These are phyloP conservation scores for Diacronema lutheri DNA, from an alignment of 78 protist genomes.

Conservation along the genomic window DNA sequence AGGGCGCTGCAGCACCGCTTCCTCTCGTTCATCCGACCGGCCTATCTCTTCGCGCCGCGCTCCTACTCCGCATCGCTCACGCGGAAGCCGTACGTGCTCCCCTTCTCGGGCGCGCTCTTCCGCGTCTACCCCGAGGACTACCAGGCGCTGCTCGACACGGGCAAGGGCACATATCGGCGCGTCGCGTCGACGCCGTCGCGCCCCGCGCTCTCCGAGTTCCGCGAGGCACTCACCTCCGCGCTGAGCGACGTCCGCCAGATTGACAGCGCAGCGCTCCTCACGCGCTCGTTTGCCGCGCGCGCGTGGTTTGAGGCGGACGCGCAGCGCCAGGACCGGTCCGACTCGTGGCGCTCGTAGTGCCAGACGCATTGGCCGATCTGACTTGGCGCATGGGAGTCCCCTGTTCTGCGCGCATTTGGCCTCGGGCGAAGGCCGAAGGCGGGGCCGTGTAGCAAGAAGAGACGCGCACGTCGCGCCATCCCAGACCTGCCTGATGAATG, in stretches of 20 bases:
- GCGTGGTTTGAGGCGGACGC: constrained; percentile 8
- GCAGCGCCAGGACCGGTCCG: background rate
- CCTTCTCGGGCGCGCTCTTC: constrained; percentile 12
- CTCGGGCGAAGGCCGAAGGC: no score
- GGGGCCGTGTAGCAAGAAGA: no score
- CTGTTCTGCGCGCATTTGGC: no score
- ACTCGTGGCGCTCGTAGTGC: background rate
- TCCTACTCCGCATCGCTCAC: constrained; percentile 5
- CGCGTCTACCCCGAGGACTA: constrained; percentile 1
- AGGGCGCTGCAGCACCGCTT: background rate
- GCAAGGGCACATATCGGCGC: background rate
- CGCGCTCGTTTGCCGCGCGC: background rate
- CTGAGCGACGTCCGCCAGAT: background rate
- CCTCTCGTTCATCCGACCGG: background rate
- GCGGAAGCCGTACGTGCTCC: background rate
- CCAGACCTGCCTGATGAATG: no score
- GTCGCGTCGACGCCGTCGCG: background rate
- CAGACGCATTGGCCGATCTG: no score
- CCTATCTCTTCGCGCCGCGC: background rate
- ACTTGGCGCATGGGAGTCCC: no score
- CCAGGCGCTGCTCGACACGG: constrained; percentile 17
- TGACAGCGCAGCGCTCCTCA: background rate
- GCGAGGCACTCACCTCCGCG: background rate
- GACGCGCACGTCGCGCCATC: no score
- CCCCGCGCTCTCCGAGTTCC: background rate